Evolutionary conservation across 805 yeast genomes (phyloP).

Genomic region (Ogataea trehaloabstinens): DNA sequence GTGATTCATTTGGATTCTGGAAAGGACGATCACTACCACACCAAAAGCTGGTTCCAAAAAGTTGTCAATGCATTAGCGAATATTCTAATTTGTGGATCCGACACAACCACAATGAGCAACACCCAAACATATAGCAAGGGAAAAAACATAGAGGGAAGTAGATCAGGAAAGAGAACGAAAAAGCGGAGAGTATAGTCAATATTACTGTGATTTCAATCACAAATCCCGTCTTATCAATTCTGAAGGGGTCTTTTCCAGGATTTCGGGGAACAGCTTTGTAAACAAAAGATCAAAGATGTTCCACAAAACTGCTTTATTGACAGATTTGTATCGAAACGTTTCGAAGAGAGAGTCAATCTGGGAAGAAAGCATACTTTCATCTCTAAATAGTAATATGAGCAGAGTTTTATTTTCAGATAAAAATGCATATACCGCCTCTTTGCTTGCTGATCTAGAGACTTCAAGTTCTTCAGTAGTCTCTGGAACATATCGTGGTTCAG

Average conservation of each 20-base stretch:
- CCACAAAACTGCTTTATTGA: slow-evolving; percentile 44
- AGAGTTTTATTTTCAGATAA: slow-evolving; percentile 6
- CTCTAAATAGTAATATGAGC: slow-evolving; percentile 5
- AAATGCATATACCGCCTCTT: slow-evolving; percentile 5
- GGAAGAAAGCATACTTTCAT: slow-evolving; percentile 6
- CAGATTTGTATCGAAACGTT: slow-evolving; percentile 33
- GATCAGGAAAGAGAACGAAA: no score
- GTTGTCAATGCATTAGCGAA: no score
- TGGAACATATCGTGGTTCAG: slow-evolving; percentile 31
- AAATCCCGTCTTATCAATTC: slow-evolving; percentile 8
- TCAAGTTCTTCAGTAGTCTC: slow-evolving; percentile 26
- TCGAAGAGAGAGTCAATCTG: slow-evolving; percentile 30
- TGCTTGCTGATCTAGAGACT: slow-evolving; percentile 12
- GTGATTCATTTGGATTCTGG: neutral
- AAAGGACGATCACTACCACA: no score
- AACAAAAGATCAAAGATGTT: slow-evolving; percentile 41
- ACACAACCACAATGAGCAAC: no score
- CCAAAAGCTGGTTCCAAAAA: neutral
- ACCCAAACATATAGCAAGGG: no score
- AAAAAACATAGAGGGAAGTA: no score
- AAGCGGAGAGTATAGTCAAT: neutral
- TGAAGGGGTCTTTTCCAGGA: slow-evolving; percentile 12
- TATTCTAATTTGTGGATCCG: no score
- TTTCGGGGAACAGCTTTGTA: slow-evolving; percentile 39
- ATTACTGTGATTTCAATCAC: neutral